Percentiles rank a stretch among this genome's conserved stretches.
These are phyloP conservation scores for Obelidium mucronatum DNA, from an alignment of 192 early-diverging fungal genomes.

Conservation along the genomic window DNA sequence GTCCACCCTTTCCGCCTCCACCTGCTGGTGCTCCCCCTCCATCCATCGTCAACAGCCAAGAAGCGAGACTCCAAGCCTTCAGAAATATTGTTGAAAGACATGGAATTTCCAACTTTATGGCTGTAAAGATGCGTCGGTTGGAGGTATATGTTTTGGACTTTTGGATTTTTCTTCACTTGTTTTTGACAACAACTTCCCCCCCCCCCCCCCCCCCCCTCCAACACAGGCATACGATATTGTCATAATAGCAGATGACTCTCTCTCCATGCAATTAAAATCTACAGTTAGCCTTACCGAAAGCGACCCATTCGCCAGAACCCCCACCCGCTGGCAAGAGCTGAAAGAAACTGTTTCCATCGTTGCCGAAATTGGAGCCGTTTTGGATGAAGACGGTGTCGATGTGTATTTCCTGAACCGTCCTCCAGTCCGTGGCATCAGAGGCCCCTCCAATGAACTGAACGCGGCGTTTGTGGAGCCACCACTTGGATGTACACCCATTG, in stretches of 20 bases:
- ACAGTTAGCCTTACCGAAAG: too few species aligned
- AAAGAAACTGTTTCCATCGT: slow-evolving; percentile 6
- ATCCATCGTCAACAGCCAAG: background rate
- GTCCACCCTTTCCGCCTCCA: too few species aligned
- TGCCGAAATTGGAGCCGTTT: slow-evolving; percentile 14
- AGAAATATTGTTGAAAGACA: background rate
- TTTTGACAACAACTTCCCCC: too few species aligned
- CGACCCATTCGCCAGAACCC: background rate
- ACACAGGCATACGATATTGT: slow-evolving; percentile 33
- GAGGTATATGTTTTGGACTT: slow-evolving; percentile 26
- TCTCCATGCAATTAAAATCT: slow-evolving; percentile 28
- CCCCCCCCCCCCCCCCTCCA: too few species aligned
- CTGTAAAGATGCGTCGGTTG: slow-evolving; percentile 17
- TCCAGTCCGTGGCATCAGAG: background rate
- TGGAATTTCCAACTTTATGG: slow-evolving; percentile 30
- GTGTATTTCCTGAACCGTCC: slow-evolving; percentile 29
- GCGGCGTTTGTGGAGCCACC: background rate
- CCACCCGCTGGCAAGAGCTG: slow-evolving; percentile 32
- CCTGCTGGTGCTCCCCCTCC: background rate
- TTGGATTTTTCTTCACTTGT: too few species aligned
- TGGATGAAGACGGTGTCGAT: slow-evolving; percentile 29
- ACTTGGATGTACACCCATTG: slow-evolving; percentile 12
- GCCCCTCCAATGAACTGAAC: background rate
- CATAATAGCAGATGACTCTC: slow-evolving; percentile 22
- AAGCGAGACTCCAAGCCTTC: background rate